Conservation (phyloP, 768 basidiomycete species). For the Collybiopsis luxurians region DNA sequence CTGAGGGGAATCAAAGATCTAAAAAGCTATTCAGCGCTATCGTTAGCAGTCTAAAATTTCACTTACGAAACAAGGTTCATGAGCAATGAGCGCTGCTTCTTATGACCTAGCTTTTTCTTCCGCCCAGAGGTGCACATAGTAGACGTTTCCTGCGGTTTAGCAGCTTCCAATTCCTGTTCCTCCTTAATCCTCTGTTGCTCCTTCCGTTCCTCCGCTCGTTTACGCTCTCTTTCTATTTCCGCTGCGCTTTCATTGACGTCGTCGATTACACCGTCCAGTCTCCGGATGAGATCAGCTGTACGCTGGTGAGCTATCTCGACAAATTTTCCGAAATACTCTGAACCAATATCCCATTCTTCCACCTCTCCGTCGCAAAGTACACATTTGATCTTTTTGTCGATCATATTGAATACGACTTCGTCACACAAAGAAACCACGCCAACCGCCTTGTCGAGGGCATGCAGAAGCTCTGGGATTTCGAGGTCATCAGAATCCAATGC, state of each 20-base stretch:
- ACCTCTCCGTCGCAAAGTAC: conserved; percentile 55
- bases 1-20: conserved; percentile 26
- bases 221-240: conserved; percentile 36
- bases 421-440: conserved; percentile 53
- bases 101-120: conserved; percentile 42
- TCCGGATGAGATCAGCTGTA: conserved; percentile 28
- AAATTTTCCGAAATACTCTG: neutral
- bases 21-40: neutral
- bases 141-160: conserved; percentile 23
- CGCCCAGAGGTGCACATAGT: conserved; percentile 18
- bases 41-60: conserved; percentile 7
- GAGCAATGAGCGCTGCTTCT: conserved; percentile 68
- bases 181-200: conserved; percentile 7
- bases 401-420: conserved; percentile 63
- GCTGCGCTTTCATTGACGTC: conserved; percentile 50
- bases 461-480: conserved; percentile 47
- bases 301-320: neutral
- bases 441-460: conserved; percentile 59
- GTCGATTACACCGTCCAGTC: conserved; percentile 47
- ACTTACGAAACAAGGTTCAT: conserved; percentile 66
- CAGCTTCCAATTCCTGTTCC: conserved; percentile 30
- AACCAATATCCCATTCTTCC: conserved; percentile 45
- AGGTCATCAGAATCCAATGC: conserved; percentile 50
- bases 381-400: conserved; percentile 42
- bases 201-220: conserved; percentile 15